Base-by-base conservation (phyloP, 495 filamentous ascomycete species). In the Hypoxylon rickii region DNA sequence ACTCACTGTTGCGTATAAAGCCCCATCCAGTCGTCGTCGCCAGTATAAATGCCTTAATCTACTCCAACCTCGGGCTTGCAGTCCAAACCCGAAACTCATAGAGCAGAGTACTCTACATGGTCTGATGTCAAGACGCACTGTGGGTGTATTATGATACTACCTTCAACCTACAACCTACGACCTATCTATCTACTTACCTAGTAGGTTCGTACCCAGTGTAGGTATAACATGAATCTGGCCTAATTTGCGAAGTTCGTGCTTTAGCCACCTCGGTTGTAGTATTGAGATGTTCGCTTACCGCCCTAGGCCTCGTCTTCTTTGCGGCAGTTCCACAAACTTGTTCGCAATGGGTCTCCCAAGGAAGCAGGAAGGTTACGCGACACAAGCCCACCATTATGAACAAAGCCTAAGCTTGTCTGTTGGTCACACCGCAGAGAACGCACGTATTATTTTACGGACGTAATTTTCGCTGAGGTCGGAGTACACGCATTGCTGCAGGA, bases 401-500 rank as follows among this genome's bases (percentile, higher is more conserved):
- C 33, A 57, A 34, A 51, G 33, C 26, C 24, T 60, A 59, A 44
- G 39, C 44, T 34, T 33, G 54, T 47, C 38, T 63, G 29, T 55
- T 46, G 55, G 63, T 65, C 19, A 29, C 64, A 66, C 53, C 8
- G 54, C 54, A 61, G 63, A 7, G 26, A 44, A 53, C 38, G 54
- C 51, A 61, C 50, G 39, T 13, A 38, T 18, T 57, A 51, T 59
- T 64, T 69, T 69, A 69, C 66, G 63, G 63, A 42, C 66, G 66
- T 69, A 69, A 69, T 54, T 53, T 38, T 52, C 38, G 44, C 43
- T 45, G 43, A 60, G 50, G 54, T 58, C 52, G 64, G 61, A 61
- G 67, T 48, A 65, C 58, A 60, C 67, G 65, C 65, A 58, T 63
- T 45, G 55, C 60, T 70, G 64, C 64, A 70, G 67, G 67, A 70